Conservation (phyloP, 768 basidiomycete genomes). For the Pleurotus sapidus region DNA sequence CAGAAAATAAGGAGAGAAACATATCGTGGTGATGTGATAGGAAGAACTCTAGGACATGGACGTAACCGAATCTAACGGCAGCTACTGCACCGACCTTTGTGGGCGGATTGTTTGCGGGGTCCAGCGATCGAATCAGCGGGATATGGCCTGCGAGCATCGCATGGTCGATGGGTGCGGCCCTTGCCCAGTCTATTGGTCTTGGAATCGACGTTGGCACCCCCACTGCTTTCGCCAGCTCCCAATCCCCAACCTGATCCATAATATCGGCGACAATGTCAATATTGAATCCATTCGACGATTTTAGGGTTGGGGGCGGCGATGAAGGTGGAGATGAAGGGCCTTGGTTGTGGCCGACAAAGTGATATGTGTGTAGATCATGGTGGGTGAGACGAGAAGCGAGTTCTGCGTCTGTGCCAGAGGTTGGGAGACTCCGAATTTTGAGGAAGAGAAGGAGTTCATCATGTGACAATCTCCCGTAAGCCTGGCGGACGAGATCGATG, state of each 20-base stretch:
- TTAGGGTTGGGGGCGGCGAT: conserved; percentile 23
- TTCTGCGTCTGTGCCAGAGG: conserved; percentile 56
- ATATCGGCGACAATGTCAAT: conserved; percentile 76
- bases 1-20: conserved; percentile 63
- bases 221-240: conserved; percentile 80
- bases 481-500: conserved; percentile 54
- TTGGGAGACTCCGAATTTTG: conserved; percentile 68
- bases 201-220: conserved; percentile 68
- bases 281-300: conserved; percentile 59
- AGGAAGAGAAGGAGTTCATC: conserved; percentile 75
- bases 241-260: conserved; percentile 76
- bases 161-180: conserved; percentile 65
- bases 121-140: conserved; percentile 55
- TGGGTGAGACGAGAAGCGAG: conserved; percentile 72
- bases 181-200: conserved; percentile 67
- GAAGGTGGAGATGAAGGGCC: conserved; percentile 25
- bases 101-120: conserved; percentile 54
- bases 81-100: conserved; percentile 67
- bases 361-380: conserved; percentile 73
- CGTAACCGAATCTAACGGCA: conserved; percentile 72
- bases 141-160: conserved; percentile 69
- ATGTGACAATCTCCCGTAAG: conserved; percentile 66
- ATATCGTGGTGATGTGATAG: conserved; percentile 60
- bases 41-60: conserved; percentile 73
- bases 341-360: conserved; percentile 41